phyloP scores from a whole-genome alignment of 140 eudicot genomes.

The Senecio squalidus region DNA sequence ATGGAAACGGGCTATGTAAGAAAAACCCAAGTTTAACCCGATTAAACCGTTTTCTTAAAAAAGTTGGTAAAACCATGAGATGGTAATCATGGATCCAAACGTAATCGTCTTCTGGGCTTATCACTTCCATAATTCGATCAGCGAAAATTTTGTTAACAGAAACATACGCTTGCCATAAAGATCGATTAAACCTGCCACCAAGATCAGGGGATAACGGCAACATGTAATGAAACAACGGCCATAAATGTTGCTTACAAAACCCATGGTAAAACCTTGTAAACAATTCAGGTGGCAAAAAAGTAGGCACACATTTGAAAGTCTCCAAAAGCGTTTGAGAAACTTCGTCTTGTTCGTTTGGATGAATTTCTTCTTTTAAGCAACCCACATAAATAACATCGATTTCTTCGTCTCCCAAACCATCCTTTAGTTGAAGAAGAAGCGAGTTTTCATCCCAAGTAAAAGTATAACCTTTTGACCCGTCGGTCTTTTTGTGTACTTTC shows the following conservation, averaged over 20 bases:
- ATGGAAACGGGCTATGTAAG: constrained; percentile 77
- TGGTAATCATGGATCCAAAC: constrained; percentile 92
- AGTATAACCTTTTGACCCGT: constrained; percentile 45
- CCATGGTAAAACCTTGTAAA: constrained; percentile 68
- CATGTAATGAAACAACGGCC: constrained; percentile 92
- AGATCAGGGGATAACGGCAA: constrained; percentile 77
- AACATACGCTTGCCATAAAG: constrained; percentile 83
- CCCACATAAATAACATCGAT: constrained; percentile 73
- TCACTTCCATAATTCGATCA: constrained; percentile 86
- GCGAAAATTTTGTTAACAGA: constrained; percentile 84
- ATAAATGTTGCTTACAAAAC: constrained; percentile 77
- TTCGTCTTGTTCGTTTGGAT: constrained; percentile 74
- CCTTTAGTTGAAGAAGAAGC: constrained; percentile 59
- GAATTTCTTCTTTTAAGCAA: constrained; percentile 66
- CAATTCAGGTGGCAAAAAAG: constrained; percentile 63
- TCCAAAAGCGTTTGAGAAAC: constrained; percentile 71
- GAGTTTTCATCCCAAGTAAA: constrained; percentile 77
- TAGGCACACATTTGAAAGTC: constrained; percentile 68
- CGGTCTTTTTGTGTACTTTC: constrained; percentile 51
- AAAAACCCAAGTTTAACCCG: constrained; percentile 82
- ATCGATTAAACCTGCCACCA: constrained; percentile 75
- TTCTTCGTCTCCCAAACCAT: constrained; percentile 63
- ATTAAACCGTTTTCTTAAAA: constrained; percentile 69
- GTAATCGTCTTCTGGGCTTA: constrained; percentile 79
- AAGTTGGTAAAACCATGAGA: constrained; percentile 79